phyloP scores from a whole-genome alignment of 352 stramenopile genomes.

The Pythium grandisporangium region DNA sequence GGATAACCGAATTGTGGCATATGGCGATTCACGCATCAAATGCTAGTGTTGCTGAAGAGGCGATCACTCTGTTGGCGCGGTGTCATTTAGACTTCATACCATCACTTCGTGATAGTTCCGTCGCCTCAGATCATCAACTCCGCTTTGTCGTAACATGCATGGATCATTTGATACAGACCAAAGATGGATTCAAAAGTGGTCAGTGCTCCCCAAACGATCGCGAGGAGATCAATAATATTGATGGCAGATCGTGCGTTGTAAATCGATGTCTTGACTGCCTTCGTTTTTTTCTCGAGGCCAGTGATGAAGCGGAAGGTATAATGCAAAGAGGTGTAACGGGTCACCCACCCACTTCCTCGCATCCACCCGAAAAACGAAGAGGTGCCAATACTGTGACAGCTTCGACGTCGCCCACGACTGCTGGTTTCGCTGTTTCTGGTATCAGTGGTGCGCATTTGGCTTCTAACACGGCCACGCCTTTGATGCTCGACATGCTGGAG shows the following conservation, averaged over 20 bases:
- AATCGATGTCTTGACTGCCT: conserved; percentile 63
- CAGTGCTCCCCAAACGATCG: too few species aligned
- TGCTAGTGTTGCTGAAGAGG: conserved; percentile 42
- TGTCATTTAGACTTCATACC: conserved; percentile 51
- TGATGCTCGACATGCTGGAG: conserved; percentile 43
- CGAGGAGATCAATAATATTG: too few species aligned
- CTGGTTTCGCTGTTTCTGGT: too few species aligned
- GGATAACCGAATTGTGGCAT: conserved; percentile 48
- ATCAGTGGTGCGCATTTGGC: too few species aligned
- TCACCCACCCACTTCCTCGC: not conserved
- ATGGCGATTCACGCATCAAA: conserved; percentile 34
- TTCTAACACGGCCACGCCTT: too few species aligned
- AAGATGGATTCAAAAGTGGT: conserved; percentile 6
- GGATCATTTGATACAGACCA: conserved; percentile 22
- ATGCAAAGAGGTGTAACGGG: too few species aligned
- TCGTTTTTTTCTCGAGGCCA: conserved; percentile 53
- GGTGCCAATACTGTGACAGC: too few species aligned
- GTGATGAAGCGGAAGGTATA: conserved; percentile 1
- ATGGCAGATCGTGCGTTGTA: conserved; percentile 9
- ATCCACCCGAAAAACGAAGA: too few species aligned
- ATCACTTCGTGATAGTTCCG: conserved; percentile 12
- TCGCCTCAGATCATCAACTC: conserved; percentile 22
- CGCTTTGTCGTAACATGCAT: conserved; percentile 60
- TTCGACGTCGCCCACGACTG: too few species aligned
- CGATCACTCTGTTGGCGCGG: conserved; percentile 40